Evolutionary conservation across 2,329 filamentous ascomycete genomes (phyloP), one percentile per base, ranked within the genome.

Genomic region (Trichoderma breve): DNA sequence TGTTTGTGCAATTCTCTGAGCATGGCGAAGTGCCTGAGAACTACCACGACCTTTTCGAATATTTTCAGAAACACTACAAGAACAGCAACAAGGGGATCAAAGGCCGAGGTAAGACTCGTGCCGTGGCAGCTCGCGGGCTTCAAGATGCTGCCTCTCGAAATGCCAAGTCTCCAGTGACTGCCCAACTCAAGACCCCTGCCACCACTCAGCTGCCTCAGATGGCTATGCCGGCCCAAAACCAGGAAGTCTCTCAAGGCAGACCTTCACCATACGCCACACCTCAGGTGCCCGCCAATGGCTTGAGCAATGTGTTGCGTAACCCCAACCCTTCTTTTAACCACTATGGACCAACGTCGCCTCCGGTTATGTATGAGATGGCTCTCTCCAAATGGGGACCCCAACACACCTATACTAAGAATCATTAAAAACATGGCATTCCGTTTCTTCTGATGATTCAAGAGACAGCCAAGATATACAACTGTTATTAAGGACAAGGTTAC

Each of bases 51-150:
- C 85, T 98, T 65, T 94, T 92, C 85, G 89, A 92, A 76, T 97
- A 97, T 83, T 96, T 98, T 79, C 88, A 91, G 4, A 87, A 87
- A 0, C 86, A 97, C n/a, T 98, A 97, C 87, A 97, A 97, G 85
- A 97, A 98, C 83, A 95, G 92, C 83, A 98, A 98, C 87, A 97
- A 97, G 82, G 96, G 96, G 1, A 98, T 98, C 85, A 98, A 98
- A 82, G 96, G 96, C 12, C 90, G 96, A 60, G 96, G 96, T 57
- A 96, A 95, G 79, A 93, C 95, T 76, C 87, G 93, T 71, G 90
- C 90, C 72, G 91, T 94, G 69, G 78, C 78, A 9, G 78, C 77
- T 24, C 75, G 78, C 30, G 81, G 80, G 72, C 73, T 73, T 26
- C 82, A 79, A 75, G 74, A 70, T 11, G 74, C 74, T 47, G 70